Percentiles rank a stretch among this genome's conserved stretches.
These are phyloP conservation scores for Selaginella tamariscina DNA, from an alignment of 75 land plant genomes.

Conservation along the genomic window DNA sequence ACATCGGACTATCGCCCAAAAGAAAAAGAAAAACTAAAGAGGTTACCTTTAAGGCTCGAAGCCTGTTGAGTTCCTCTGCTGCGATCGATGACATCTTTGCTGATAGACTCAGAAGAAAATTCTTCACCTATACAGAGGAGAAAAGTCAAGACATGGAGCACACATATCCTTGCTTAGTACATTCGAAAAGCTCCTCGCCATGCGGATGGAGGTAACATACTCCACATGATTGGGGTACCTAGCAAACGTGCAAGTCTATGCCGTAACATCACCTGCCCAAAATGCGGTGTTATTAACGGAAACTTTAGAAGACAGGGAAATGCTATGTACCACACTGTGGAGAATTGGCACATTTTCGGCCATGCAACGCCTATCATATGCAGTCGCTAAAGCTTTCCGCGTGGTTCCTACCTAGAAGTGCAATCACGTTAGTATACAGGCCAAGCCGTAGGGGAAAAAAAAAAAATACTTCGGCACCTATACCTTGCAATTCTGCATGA, in stretches of 20 bases:
- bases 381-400: slow-evolving; percentile 57
- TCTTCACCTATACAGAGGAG: slow-evolving; percentile 14
- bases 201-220: slow-evolving; percentile 47
- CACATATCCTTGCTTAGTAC: slow-evolving; percentile 19
- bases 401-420: slow-evolving; percentile 61
- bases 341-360: slow-evolving; percentile 54
- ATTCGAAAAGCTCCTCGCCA: slow-evolving; percentile 69
- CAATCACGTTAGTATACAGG: slow-evolving; percentile 5
- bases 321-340: slow-evolving; percentile 53
- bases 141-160: background rate
- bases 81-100: slow-evolving; percentile 18
- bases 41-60: slow-evolving; percentile 17
- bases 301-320: background rate
- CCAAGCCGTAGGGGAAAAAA: slow-evolving; percentile 2
- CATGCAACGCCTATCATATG: slow-evolving; percentile 76
- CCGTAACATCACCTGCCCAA: slow-evolving; percentile 50
- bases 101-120: slow-evolving; percentile 16
- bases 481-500: slow-evolving; percentile 79
- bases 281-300: slow-evolving; percentile 1
- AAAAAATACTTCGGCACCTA: background rate
- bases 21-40: background rate
- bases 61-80: slow-evolving; percentile 17
- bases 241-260: slow-evolving; percentile 66
- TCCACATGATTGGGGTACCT: slow-evolving; percentile 80
- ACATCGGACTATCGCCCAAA: background rate